These are phyloP conservation scores for Basipetospora chlamydospora DNA, from an alignment of 2,329 filamentous ascomycete species.

Conservation along the genomic window DNA sequence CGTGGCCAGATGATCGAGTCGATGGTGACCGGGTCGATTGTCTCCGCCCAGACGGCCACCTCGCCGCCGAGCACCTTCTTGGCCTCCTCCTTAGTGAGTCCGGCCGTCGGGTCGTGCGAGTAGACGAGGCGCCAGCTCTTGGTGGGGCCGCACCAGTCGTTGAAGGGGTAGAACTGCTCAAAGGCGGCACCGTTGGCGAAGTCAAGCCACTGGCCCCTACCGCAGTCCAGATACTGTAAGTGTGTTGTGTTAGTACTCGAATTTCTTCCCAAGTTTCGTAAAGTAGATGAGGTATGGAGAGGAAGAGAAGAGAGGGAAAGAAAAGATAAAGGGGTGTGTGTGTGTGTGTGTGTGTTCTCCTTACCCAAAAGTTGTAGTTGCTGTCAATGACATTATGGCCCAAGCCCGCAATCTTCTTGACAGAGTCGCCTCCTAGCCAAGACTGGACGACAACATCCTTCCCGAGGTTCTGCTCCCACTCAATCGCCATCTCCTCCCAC, in stretches of 20 bases:
- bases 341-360: too few relatives aligned
- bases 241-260: slow-evolving; percentile 13
- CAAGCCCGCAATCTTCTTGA: slow-evolving; percentile 41
- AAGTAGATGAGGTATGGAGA: slow-evolving; percentile 1
- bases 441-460: slow-evolving; percentile 62
- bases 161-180: slow-evolving; percentile 49
- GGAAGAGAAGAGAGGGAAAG: neutral
- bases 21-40: slow-evolving; percentile 59
- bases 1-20: slow-evolving; percentile 70
- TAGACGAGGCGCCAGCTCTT: slow-evolving; percentile 78
- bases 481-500: slow-evolving; percentile 75
- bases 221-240: slow-evolving; percentile 64
- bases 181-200: slow-evolving; percentile 43
- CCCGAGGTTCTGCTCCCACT: slow-evolving; percentile 63
- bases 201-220: slow-evolving; percentile 65
- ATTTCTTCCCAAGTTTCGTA: too few relatives aligned
- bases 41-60: slow-evolving; percentile 69
- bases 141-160: slow-evolving; percentile 65
- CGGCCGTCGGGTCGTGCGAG: slow-evolving; percentile 57
- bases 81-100: slow-evolving; percentile 44
- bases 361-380: slow-evolving; percentile 64
- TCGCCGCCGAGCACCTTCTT: slow-evolving; percentile 69
- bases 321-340: too few relatives aligned
- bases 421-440: slow-evolving; percentile 53
- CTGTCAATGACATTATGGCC: slow-evolving; percentile 63